Base-by-base conservation (phyloP, 768 basidiomycete genomes). In the Pleurotus platypus region DNA sequence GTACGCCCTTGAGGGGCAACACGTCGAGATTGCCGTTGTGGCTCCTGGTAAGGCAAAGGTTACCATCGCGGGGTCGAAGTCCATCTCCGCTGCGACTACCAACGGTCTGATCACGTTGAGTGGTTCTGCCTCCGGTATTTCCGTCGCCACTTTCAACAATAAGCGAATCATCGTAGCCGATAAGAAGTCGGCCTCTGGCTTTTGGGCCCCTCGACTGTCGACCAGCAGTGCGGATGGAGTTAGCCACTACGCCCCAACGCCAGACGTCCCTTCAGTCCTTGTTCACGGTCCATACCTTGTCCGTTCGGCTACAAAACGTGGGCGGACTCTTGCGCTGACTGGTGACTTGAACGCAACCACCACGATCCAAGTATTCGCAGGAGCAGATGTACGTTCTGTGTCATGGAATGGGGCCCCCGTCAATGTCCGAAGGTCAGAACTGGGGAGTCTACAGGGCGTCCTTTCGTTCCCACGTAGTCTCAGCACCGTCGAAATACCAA, bases 381-480 rank as follows among this genome's bases (percentile, higher is more conserved):
- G 83, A 0, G 69, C 73, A 2, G 59, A 62, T 2, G 69, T 82
- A 61, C 73, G 57, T 1, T 60, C 67, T 0, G 69, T 89, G 22
- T 75, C 76, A 2, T 89, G 87, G 87, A 89, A 89, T 59, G 87
- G 85, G 4, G 67, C 26, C 3, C 5, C 56, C 5, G 63, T 86
- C 16, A 59, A 63, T 48, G 67, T 70, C 1, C 62, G 70, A 13
- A 46, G 54, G 12, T 67, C 67, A 4, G 60, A 69, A 9, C 53
- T 71, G 30, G 71, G 70, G 2, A 67, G 70, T 27, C 63, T 75
- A 8, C 65, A 68, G 18, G 71, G 74, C 26, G 67, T 76, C 54
- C 65, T 73, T 1, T 70, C 70, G 6, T 66, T 74, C 39, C 68
- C 87, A 6, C 60, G 60, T 57, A 55, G 63, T 30, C 64, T 72